Base-by-base conservation (phyloP, 2,329 filamentous ascomycete genomes). In the Botrytis tulipae region DNA sequence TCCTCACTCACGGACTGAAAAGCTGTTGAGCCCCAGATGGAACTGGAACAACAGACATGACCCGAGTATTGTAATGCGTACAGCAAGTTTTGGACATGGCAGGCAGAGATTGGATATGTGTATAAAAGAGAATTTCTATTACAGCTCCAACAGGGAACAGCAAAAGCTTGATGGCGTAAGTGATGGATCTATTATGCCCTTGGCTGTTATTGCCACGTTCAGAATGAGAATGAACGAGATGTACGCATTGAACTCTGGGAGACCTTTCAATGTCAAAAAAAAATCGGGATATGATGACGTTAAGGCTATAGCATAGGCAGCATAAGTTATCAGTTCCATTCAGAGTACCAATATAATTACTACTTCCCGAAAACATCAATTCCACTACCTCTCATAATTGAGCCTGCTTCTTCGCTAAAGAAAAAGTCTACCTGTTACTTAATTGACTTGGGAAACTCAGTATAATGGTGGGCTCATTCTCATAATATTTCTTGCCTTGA, bases 101-200 rank as follows among this genome's bases (percentile, higher is more conserved):
- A 63, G 35, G n/a, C 67, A 73, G 61, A 25, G 59, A 10, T 70
- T 59, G 40, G 72, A 73, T 59, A 71, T 73, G 72, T 73, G 72
- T 54, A 20, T 70, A 4, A 63, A 25, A 16, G 57, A 70, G 7
- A 22, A 57, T 4, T 29, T 42, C 1, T 68, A 57, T 29, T 32
- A 57, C 35, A 12, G 5, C 7, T 5, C 35, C 22, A 37, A n/a
- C 6, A 35, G 25, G 4, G n/a, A 14, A 9, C 25, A 14, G 16
- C 25, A 29, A 18, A 18, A 42, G n/a, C 10, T 32, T 12, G n/a
- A 40, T 12, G 66, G 66, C 4, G 48, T 68, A 5, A 42, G 35
- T 42, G n/a, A 68, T 20, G 14, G 18, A 4, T 68, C 66, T 42
- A 29, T 57, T 9, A n/a, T 68, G 25, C 66, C 66, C 16, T 42